A percentile compares a stretch with the other conserved stretches of the same genome.
These are phyloP conservation scores for Dactylellina leptospora DNA, from an alignment of 2,329 filamentous ascomycete genomes.

Conservation along the genomic window DNA sequence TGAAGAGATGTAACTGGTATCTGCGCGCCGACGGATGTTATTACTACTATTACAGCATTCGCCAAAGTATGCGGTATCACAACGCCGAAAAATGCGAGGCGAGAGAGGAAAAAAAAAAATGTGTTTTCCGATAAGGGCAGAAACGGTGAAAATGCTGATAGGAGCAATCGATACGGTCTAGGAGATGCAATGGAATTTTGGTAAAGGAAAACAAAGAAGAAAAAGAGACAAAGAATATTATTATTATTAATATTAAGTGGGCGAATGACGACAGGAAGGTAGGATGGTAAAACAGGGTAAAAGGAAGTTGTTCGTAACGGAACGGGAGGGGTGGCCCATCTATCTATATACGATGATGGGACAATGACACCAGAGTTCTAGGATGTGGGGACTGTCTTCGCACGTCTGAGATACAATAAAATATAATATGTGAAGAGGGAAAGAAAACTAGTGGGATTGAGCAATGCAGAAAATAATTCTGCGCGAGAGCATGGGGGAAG, in stretches of 20 bases:
- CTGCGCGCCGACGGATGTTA: constrained; percentile 35
- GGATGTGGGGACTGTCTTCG: not conserved
- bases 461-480: constrained; percentile 29
- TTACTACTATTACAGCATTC: constrained; percentile 36
- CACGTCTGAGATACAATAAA: not conserved
- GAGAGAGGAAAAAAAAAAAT: constrained; percentile 22
- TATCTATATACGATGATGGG: constrained; percentile 53
- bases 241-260: constrained; percentile 12
- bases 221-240: constrained; percentile 19
- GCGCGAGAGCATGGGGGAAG: constrained; percentile 6
- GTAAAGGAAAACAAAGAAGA: constrained; percentile 3
- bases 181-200: not conserved
- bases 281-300: constrained; percentile 27
- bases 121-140: constrained; percentile 35
- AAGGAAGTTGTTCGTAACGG: constrained; percentile 20
- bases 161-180: constrained; percentile 24
- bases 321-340: constrained; percentile 44
- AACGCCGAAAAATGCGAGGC: constrained; percentile 19
- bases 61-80: constrained; percentile 29
- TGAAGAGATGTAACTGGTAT: constrained; percentile 2
- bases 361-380: constrained; percentile 21
- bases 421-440: not conserved
- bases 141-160: constrained; percentile 30
- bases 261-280: constrained; percentile 45
- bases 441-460: constrained; percentile 2